Base-by-base conservation (phyloP, 192 early-diverging fungal species). In the Coemansia erecta region DNA sequence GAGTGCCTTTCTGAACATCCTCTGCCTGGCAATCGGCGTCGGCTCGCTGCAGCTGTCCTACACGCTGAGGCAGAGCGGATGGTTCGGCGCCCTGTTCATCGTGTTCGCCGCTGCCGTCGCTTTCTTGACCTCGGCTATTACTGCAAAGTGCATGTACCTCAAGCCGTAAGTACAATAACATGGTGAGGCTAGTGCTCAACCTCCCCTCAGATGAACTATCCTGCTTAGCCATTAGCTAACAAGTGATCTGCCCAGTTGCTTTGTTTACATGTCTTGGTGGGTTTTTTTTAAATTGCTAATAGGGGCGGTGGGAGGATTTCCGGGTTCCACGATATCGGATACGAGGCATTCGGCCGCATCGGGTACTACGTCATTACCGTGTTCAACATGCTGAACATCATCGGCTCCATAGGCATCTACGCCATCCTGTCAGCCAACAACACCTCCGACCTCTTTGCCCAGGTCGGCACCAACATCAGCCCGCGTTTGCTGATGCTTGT, bases 341-440 rank as follows among this genome's bases (percentile, higher is more conserved):
- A 48, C 33, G 73, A 65, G 43, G 73, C 73, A 13, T 76, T 76
- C 63, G 73, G 73, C 12, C 61, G 58, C 23, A 17, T 48, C 3
- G 73, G 73, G 0, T 76, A 76, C 58, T 76, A 76, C 48, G 65
- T 52, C 7, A 70, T 76, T 7, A 58, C 73, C 0, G 56, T 58
- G 5, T 76, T 76, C 53, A 76, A 76, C 44, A 60, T 76, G 58
- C 60, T 76, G 13, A 70, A 70, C 47, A 76, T 76, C n/a, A 66
- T 76, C 26, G 73, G 73, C 14, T 66, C 73, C 7, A 58, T 70
- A 0, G 73, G 73, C 2, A 70, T 76, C 4, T 76, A 76, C 22
- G 60, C 56, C 22, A 76, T 76, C 15, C 43, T 76, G 7, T 64
- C 73, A 6, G 54, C 73, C 26, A 76, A 63, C 60, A 76, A 76